Conservation (phyloP, 805 yeast species). For the Yamadazyma kitorensis region DNA sequence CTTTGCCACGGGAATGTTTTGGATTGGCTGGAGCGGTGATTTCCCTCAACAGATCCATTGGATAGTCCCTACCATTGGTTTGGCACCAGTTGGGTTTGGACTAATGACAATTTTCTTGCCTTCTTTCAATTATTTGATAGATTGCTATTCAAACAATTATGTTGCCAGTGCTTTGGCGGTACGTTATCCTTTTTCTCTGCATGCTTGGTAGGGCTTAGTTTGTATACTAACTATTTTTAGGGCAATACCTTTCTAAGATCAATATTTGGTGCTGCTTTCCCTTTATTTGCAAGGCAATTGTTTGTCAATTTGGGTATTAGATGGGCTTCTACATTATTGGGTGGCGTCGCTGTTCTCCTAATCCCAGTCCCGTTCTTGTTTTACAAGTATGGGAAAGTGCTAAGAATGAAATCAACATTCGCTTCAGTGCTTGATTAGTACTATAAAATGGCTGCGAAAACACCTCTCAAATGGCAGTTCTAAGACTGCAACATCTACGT, state of each 20-base stretch:
- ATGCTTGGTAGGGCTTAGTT: too few species aligned
- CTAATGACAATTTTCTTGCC: constrained; percentile 56
- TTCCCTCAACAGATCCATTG: constrained; percentile 68
- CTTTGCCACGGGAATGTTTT: constrained; percentile 75
- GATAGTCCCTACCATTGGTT: constrained; percentile 55
- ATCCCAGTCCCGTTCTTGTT: constrained; percentile 56
- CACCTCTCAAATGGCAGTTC: too few species aligned
- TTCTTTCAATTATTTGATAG: constrained; percentile 55
- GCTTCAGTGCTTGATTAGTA: too few species aligned
- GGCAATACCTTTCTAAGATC: constrained; percentile 59
- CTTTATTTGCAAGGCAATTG: constrained; percentile 52
- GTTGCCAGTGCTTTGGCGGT: constrained; percentile 64
- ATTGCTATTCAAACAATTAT: constrained; percentile 42
- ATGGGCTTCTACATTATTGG: constrained; percentile 55
- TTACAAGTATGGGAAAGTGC: constrained; percentile 42
- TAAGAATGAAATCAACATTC: constrained; percentile 12
- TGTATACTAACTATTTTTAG: too few species aligned
- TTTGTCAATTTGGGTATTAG: constrained; percentile 45
- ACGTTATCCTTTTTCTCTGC: too few species aligned
- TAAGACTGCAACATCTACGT: too few species aligned
- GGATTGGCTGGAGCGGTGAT: constrained; percentile 86
- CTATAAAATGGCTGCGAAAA: too few species aligned
- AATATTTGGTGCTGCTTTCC: constrained; percentile 56
- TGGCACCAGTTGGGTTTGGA: constrained; percentile 39
- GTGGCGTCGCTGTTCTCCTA: constrained; percentile 48